Conservation (phyloP, 179 eudicot species). For the Silene noctiflora region DNA sequence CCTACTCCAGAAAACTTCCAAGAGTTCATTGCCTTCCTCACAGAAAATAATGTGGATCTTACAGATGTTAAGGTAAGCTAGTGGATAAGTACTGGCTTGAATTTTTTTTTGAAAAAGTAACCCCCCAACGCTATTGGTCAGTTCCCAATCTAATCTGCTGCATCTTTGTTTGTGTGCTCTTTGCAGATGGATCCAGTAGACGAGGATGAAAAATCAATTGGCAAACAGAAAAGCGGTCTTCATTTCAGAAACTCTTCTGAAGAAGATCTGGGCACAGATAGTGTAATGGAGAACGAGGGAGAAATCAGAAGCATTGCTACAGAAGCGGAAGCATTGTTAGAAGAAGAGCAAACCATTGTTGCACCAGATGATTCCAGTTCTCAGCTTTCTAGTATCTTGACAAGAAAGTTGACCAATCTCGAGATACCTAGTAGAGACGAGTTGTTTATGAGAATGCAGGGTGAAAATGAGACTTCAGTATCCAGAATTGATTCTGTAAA, state of each 20-base stretch:
- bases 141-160: not conserved
- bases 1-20: slow-evolving; percentile 89
- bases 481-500: slow-evolving; percentile 5
- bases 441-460: slow-evolving; percentile 31
- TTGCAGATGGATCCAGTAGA: slow-evolving; percentile 72
- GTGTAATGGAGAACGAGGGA: slow-evolving; percentile 29
- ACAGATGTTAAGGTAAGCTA: slow-evolving; percentile 66
- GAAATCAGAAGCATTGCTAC: slow-evolving; percentile 20
- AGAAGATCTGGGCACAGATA: slow-evolving; percentile 48
- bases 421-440: slow-evolving; percentile 49
- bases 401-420: slow-evolving; percentile 38
- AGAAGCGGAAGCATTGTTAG: no score
- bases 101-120: not conserved
- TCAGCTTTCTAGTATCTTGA: slow-evolving; percentile 21
- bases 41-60: slow-evolving; percentile 65
- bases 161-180: slow-evolving; percentile 2
- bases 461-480: slow-evolving; percentile 29
- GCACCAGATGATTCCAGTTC: slow-evolving; percentile 17
- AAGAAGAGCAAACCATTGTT: slow-evolving; percentile 22
- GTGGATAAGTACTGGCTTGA: not conserved
- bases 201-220: slow-evolving; percentile 52
- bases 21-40: slow-evolving; percentile 73
- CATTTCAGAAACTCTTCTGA: slow-evolving; percentile 62
- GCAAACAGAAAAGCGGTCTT: slow-evolving; percentile 40
- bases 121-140: not conserved